Evolutionary conservation across 495 filamentous ascomycete species (phyloP).

Genomic region (Glutinoglossum americanum): DNA sequence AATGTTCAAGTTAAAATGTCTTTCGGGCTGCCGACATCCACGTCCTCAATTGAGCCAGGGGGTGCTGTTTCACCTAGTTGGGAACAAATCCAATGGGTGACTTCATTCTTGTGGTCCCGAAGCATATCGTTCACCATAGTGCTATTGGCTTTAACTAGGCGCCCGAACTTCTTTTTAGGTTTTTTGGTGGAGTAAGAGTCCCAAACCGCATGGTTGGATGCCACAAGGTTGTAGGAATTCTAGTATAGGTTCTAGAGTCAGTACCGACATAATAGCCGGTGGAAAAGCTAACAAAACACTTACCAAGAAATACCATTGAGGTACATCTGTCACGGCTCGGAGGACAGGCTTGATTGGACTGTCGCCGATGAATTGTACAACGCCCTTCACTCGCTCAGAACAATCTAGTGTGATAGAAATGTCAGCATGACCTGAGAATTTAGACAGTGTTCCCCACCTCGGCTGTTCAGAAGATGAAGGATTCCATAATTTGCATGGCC

Average conservation of each 20-base stretch:
- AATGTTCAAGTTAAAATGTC: background rate
- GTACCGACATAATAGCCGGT: background rate
- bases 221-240: conserved; percentile 54
- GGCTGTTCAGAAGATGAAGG: conserved; percentile 20
- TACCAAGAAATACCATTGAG: background rate
- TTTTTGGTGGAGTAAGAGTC: conserved; percentile 13
- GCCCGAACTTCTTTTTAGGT: conserved; percentile 16
- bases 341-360: conserved; percentile 9
- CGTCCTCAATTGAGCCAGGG: background rate
- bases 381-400: conserved; percentile 28
- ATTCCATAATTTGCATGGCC: conserved; percentile 31
- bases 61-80: background rate
- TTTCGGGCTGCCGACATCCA: background rate
- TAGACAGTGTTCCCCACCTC: conserved; percentile 12
- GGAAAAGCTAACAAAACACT: background rate
- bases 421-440: conserved; percentile 2
- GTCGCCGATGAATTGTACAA: conserved; percentile 29
- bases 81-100: conserved; percentile 5
- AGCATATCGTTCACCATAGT: conserved; percentile 18
- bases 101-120: conserved; percentile 11
- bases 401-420: conserved; percentile 8
- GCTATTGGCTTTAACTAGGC: conserved; percentile 10
- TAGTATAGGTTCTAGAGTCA: conserved; percentile 8
- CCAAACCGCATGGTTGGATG: conserved; percentile 52
- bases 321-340: background rate